Evolutionary conservation across 148 eudicot species (phyloP).

Genomic region (Rhododendron griersonianum): DNA sequence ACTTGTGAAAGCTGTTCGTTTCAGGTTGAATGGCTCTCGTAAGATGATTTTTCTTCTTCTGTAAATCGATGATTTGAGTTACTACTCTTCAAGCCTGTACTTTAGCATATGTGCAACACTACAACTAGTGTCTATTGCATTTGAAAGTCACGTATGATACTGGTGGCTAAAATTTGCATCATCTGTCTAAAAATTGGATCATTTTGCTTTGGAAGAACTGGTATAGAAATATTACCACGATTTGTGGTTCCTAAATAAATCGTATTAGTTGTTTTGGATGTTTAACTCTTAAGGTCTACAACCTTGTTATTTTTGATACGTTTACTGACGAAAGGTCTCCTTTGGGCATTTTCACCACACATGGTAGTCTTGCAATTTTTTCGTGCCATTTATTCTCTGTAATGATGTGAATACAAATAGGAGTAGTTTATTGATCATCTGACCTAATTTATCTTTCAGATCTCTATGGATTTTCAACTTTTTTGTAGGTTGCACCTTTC

Average conservation of each 20-base stretch:
- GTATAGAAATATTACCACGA: not conserved
- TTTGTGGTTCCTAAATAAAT: not conserved
- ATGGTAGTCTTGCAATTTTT: not conserved
- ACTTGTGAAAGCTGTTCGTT: conserved; percentile 75
- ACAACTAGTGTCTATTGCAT: not conserved
- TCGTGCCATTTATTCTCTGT: not conserved
- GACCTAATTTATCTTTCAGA: conserved; percentile 43
- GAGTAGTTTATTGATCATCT: not conserved
- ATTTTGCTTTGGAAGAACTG: not conserved
- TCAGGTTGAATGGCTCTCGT: conserved; percentile 64
- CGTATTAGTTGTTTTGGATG: not conserved
- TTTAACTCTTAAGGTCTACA: not conserved
- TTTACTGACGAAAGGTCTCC: not conserved
- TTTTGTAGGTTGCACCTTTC: conserved; percentile 75
- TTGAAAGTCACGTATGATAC: not conserved
- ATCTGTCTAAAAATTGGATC: not conserved
- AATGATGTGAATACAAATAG: not conserved
- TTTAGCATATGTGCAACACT: not conserved
- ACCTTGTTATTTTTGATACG: not conserved
- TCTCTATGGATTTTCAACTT: conserved; percentile 62
- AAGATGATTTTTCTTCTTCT: not conserved
- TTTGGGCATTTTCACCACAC: not conserved
- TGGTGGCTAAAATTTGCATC: not conserved
- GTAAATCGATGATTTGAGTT: not conserved
- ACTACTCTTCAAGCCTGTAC: not conserved